These are phyloP conservation scores for Achaetomiella virescens DNA, from an alignment of 495 filamentous ascomycete genomes.

Conservation along the genomic window DNA sequence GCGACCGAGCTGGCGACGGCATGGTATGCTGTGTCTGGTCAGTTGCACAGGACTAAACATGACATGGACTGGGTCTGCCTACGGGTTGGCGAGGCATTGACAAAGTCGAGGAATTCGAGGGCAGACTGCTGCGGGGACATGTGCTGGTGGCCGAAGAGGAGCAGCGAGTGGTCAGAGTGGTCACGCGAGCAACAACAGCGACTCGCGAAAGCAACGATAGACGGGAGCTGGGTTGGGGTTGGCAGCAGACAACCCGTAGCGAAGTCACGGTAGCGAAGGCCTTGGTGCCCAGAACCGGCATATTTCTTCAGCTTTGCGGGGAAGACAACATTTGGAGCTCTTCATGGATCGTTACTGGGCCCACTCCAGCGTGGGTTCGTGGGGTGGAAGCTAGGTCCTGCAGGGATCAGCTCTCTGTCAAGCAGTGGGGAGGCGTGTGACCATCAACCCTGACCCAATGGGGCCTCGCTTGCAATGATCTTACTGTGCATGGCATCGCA, in stretches of 20 bases:
- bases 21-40: conserved; percentile 68
- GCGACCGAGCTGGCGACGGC: conserved; percentile 74
- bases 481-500: no score
- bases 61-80: conserved; percentile 28
- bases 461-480: no score
- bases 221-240: neutral
- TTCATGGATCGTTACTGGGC: no score
- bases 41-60: neutral
- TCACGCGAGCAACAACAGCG: conserved; percentile 2
- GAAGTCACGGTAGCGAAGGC: neutral
- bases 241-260: neutral
- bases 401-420: no score
- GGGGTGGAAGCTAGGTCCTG: no score
- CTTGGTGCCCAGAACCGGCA: neutral
- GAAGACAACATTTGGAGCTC: neutral
- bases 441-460: no score
- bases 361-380: no score
- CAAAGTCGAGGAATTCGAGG: conserved; percentile 83
- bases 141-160: neutral
- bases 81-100: conserved; percentile 95
- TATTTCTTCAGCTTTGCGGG: neutral
- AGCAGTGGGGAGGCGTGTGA: no score
- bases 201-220: neutral
- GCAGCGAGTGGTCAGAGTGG: neutral
- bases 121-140: conserved; percentile 62